A percentile compares a stretch with the other conserved stretches of the same genome.
phyloP scores from a whole-genome alignment of 768 basidiomycete species.

The Boletus fagicola region DNA sequence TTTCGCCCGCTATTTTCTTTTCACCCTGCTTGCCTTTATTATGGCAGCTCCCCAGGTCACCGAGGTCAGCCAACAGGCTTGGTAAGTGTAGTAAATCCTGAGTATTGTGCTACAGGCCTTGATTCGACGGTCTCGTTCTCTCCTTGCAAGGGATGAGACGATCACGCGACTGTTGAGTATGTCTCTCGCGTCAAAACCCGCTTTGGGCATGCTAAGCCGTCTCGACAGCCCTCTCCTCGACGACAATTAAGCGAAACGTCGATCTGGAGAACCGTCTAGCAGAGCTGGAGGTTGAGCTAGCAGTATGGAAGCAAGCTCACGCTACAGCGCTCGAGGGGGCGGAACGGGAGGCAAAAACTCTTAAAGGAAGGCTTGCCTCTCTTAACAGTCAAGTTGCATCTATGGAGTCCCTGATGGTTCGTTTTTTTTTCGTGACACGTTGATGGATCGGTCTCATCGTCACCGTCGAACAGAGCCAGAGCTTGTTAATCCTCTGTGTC shows the following conservation, averaged over 20 bases:
- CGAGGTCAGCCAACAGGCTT: slow-evolving; percentile 62
- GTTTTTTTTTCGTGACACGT: background rate
- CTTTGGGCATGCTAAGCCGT: slow-evolving; percentile 11
- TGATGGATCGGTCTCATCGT: slow-evolving; percentile 1
- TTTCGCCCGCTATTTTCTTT: slow-evolving; percentile 29
- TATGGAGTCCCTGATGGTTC: slow-evolving; percentile 50
- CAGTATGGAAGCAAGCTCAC: slow-evolving; percentile 71
- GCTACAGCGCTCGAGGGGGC: slow-evolving; percentile 58
- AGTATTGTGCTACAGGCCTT: slow-evolving; percentile 15
- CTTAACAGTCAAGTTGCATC: slow-evolving; percentile 64
- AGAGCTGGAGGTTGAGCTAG: slow-evolving; percentile 67
- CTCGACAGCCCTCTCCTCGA: slow-evolving; percentile 55
- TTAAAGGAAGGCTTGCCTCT: slow-evolving; percentile 64
- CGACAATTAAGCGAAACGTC: slow-evolving; percentile 60
- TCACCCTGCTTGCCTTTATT: slow-evolving; percentile 39
- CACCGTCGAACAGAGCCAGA: slow-evolving; percentile 46
- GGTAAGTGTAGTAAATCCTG: slow-evolving; percentile 43
- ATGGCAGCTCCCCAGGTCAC: slow-evolving; percentile 55
- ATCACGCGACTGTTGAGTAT: slow-evolving; percentile 60
- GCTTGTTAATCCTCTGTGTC: slow-evolving; percentile 69
- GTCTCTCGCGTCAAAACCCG: slow-evolving; percentile 13
- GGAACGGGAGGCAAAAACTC: slow-evolving; percentile 61
- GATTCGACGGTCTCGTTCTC: slow-evolving; percentile 20
- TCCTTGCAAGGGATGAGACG: slow-evolving; percentile 59
- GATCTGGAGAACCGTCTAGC: slow-evolving; percentile 63